Conservation (phyloP, 371 early-diverging fungal genomes). For the Mucor saturninus region DNA sequence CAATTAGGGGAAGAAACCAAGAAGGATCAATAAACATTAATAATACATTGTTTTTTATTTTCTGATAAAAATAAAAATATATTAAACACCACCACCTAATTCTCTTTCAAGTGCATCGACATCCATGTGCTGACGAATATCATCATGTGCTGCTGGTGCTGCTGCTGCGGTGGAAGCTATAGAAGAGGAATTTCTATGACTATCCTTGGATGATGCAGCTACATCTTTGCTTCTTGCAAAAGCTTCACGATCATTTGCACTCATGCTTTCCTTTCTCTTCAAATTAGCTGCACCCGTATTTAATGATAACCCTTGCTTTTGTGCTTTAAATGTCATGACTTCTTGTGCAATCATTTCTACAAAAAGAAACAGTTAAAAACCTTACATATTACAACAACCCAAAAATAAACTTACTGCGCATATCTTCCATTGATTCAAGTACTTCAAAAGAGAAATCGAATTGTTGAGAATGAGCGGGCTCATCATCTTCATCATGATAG, state of each 20-base stretch:
- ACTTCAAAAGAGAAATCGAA: constrained; percentile 96
- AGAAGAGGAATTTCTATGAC: constrained; percentile 16
- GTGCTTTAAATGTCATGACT: constrained; percentile 73
- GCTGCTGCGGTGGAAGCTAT: constrained; percentile 33
- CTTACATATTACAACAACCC: background rate
- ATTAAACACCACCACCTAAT: constrained; percentile 54
- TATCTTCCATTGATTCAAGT: constrained; percentile 84
- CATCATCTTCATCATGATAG: constrained; percentile 82
- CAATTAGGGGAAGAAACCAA: background rate
- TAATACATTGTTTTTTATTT: background rate
- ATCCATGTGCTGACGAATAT: constrained; percentile 48
- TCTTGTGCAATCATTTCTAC: constrained; percentile 81
- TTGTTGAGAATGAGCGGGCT: constrained; percentile 67
- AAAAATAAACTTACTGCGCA: constrained; percentile 68
- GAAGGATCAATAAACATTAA: constrained; percentile 11
- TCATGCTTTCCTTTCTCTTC: constrained; percentile 54
- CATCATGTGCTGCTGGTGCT: constrained; percentile 18
- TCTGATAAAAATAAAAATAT: constrained; percentile 2
- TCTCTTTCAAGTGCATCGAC: constrained; percentile 68
- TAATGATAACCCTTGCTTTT: constrained; percentile 41
- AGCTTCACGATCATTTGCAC: constrained; percentile 36
- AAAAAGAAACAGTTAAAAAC: background rate
- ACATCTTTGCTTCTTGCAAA: constrained; percentile 49
- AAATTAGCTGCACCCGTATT: constrained; percentile 40
- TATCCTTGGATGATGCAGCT: constrained; percentile 18